Evolutionary conservation across 768 basidiomycete species (phyloP), one percentile per base, ranked within the genome.

Genomic region (Sistotremastrum suecicum): DNA sequence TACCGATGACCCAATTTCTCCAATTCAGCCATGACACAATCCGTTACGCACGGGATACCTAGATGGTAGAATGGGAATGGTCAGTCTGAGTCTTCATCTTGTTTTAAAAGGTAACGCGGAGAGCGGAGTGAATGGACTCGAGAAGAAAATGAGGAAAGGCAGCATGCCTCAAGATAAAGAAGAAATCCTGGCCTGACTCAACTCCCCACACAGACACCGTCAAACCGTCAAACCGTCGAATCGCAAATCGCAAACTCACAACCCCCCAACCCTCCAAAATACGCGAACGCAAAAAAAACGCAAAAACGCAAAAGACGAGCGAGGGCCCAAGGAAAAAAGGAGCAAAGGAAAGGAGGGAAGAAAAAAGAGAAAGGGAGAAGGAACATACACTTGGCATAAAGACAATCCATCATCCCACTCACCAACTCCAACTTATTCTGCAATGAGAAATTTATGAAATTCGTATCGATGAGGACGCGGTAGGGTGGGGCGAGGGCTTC

Each of bases 11-110:
- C 95, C 9, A 99, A 68, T 65, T 99, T 99, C 66, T 99, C 95
- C 55, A 99, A 66, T 62, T 99, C 95, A 5, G 94, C 95, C 74
- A 98, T 84, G 8, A 99, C 95, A 56, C 95, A 99, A 63, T 98
- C 95, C 30, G 95, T 97, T n/a, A 99, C 85, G 54, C 91, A 95
- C 1, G 95, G 95, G 54, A 97, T 97, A 62, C 91, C 94, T 97
- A 50, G 6, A 20, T 10, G 9, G 33, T 50, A 20, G 33, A 29
- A 43, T 45, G 10, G 33, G 42, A 12, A 47, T 38, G 9, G 34
- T 43, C 34, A 33, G 20, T 20, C 20, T 20, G 20, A 20, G 20
- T 20, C 20, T 20, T 20, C 20, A 20, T 20, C 20, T 20, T 20
- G 20, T 20, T 20, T 20, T 20, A 20, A 20, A 20, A 20, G 20